Percentiles rank a stretch among this genome's conserved stretches.
Evolutionary conservation across 805 yeast genomes (phyloP).

Genomic region (Ogataea salicorniae): DNA sequence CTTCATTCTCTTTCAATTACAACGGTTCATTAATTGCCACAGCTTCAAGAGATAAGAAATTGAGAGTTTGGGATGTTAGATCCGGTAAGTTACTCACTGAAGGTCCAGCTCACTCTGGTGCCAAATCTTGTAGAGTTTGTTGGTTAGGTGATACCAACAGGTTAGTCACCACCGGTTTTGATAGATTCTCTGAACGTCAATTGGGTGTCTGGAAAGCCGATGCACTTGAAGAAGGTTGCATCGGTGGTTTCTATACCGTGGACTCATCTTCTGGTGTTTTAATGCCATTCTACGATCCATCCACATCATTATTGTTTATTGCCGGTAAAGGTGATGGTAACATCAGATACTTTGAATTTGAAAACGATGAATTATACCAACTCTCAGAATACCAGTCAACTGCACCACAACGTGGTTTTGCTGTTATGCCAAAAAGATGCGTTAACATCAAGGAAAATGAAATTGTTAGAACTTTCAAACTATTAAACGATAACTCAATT

Average conservation of each 20-base stretch:
- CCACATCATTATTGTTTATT: slow-evolving; percentile 72
- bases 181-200: slow-evolving; percentile 89
- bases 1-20: slow-evolving; percentile 88
- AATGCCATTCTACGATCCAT: slow-evolving; percentile 85
- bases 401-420: slow-evolving; percentile 95
- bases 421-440: slow-evolving; percentile 77
- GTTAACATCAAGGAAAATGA: slow-evolving; percentile 82
- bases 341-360: slow-evolving; percentile 88
- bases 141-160: slow-evolving; percentile 90
- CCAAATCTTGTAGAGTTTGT: slow-evolving; percentile 79
- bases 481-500: slow-evolving; percentile 76
- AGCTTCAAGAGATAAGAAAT: slow-evolving; percentile 81
- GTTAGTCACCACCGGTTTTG: slow-evolving; percentile 90
- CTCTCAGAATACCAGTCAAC: slow-evolving; percentile 85
- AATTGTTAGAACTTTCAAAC: slow-evolving; percentile 74
- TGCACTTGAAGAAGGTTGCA: slow-evolving; percentile 71
- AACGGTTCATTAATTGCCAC: slow-evolving; percentile 86
- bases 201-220: slow-evolving; percentile 88
- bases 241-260: slow-evolving; percentile 81
- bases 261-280: slow-evolving; percentile 92
- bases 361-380: slow-evolving; percentile 74
- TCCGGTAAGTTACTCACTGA: slow-evolving; percentile 69
- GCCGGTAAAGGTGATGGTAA: slow-evolving; percentile 99
- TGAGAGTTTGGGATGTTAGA: slow-evolving; percentile 90
- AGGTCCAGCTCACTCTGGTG: slow-evolving; percentile 89